Conservation (phyloP, 768 basidiomycete genomes). For the Tylopilus sp. region DNA sequence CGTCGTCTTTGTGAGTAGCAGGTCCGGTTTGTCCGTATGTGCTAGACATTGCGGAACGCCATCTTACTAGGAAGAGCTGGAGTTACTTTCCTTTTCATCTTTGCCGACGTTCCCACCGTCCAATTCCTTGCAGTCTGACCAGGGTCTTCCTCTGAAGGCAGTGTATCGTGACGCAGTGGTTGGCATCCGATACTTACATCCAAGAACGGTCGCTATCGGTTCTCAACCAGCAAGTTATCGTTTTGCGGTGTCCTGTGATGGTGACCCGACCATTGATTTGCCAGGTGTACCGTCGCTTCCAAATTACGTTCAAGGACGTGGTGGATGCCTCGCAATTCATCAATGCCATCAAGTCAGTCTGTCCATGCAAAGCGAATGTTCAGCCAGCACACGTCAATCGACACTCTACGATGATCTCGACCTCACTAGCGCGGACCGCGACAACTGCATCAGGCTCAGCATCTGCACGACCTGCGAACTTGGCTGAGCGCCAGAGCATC, state of each 20-base stretch:
- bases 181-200: constrained; percentile 71
- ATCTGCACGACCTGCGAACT: not conserved
- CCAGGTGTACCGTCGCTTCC: constrained; percentile 74
- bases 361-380: constrained; percentile 68
- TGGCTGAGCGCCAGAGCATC: constrained; percentile 6
- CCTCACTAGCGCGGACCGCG: constrained; percentile 14
- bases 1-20: constrained; percentile 59
- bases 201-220: constrained; percentile 32
- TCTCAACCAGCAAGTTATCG: constrained; percentile 29
- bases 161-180: constrained; percentile 72
- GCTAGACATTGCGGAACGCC: not conserved
- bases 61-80: constrained; percentile 69
- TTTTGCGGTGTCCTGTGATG: not conserved
- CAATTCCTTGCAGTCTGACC: constrained; percentile 33
- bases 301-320: constrained; percentile 60
- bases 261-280: constrained; percentile 7
- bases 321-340: constrained; percentile 54
- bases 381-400: constrained; percentile 22
- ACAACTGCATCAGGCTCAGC: constrained; percentile 5
- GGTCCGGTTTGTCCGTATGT: not conserved
- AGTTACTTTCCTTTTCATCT: constrained; percentile 65
- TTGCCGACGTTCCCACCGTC: constrained; percentile 31
- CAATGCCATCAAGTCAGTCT: constrained; percentile 59
- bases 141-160: constrained; percentile 73
- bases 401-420: constrained; percentile 14